Evolutionary conservation across 1,284 basidiomycete genomes (phyloP).

Genomic region (Pterula multifida): DNA sequence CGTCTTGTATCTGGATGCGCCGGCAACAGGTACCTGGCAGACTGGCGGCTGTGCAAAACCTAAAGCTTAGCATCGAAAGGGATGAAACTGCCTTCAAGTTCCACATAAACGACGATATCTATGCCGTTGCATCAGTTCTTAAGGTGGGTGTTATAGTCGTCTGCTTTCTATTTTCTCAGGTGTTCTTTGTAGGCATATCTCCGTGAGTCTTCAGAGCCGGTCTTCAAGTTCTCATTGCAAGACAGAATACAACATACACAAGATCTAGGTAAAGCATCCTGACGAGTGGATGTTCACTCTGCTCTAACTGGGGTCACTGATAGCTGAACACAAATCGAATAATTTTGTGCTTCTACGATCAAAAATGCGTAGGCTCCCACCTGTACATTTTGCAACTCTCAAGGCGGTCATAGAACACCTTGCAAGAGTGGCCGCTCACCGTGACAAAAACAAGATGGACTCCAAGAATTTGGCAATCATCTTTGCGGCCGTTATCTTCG

Average conservation of each 20-base stretch:
- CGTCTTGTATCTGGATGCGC: conserved; percentile 3
- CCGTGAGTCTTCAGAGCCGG: conserved; percentile 83
- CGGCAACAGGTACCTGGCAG: conserved; percentile 64
- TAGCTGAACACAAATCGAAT: conserved; percentile 60
- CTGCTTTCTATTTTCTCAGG: not conserved
- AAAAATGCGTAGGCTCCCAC: conserved; percentile 75
- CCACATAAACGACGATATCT: conserved; percentile 71
- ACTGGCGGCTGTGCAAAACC: conserved; percentile 75
- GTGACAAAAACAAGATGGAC: conserved; percentile 90
- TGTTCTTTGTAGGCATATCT: conserved; percentile 55
- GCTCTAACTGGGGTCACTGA: conserved; percentile 8
- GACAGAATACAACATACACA: conserved; percentile 81
- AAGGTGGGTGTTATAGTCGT: conserved; percentile 44
- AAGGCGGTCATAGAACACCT: conserved; percentile 86
- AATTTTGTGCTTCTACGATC: conserved; percentile 65
- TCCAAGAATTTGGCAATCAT: conserved; percentile 81
- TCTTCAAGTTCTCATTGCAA: conserved; percentile 78
- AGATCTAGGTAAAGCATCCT: conserved; percentile 41
- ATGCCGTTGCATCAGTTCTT: conserved; percentile 81
- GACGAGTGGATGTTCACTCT: not conserved
- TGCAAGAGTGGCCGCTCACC: conserved; percentile 56
- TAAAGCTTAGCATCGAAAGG: conserved; percentile 67
- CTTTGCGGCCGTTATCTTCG: conserved; percentile 78
- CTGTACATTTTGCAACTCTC: conserved; percentile 84
- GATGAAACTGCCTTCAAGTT: conserved; percentile 84